Evolutionary conservation across 257 asterid genomes (phyloP), one percentile per base, ranked within the genome.

Genomic region (Orobanche coerulescens): DNA sequence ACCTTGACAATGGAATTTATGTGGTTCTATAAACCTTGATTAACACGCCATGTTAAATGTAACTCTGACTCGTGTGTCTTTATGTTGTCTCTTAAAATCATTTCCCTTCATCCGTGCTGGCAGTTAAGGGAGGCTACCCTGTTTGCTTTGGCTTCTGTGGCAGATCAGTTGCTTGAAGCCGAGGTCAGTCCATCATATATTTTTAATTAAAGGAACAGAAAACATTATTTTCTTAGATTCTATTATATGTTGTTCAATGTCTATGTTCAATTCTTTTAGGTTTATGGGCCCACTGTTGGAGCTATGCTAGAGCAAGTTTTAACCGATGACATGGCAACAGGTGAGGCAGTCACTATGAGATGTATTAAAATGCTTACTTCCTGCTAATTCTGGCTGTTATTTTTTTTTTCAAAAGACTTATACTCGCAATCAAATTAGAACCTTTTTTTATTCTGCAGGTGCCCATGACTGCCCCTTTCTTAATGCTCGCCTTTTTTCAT

Each of bases 81-180:
- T 63, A n/a, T 53, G 46, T 60, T 46, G 7, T 52, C 57, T 26
- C 20, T 26, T 62, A 10, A 57, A 47, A 61, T 36, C 23, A 19
- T 67, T 46, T 52, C 58, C 25, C 71, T 64, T 33, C 5, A 59
- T 63, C 66, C 6, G 20, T 60, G 66, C 40, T 77, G 78, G 63
- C 91, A 92, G 98, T 77, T 86, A 70, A 83, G 86, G 65, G 98
- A 92, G 81, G 98, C 98, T 55, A 76, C 89, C 70, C 79, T 88
- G 55, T 92, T 81, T 75, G 87, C 95, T 42, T 66, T 92, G 82
- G 93, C 94, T 79, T 78, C 95, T 13, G 86, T 88, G 62, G 80
- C 97, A 4, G 97, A 92, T 25, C 94, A 81, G 69, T 72, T 92
- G 76, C 91, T 88, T 75, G 81, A 92, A 77, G 79, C 71, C 33